Evolutionary conservation across 2,329 filamentous ascomycete species (phyloP).

Genomic region (Pseudogymnoascus sp.): DNA sequence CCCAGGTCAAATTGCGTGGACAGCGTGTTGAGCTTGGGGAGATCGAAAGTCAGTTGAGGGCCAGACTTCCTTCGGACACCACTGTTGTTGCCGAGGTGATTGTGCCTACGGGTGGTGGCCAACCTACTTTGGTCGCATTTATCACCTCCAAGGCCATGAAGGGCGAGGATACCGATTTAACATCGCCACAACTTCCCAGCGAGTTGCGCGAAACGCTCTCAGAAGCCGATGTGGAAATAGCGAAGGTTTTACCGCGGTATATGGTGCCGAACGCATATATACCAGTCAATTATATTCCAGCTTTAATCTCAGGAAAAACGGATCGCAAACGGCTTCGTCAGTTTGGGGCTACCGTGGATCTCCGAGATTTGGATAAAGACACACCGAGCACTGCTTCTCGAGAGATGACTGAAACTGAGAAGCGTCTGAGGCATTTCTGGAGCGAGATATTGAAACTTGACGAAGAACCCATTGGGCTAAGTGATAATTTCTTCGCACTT

Average conservation of each 20-base stretch:
- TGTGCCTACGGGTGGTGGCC: constrained; percentile 22
- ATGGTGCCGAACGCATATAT: constrained; percentile 31
- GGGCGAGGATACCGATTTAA: constrained; percentile 18
- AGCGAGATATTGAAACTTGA: constrained; percentile 11
- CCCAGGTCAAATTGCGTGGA: constrained; percentile 61
- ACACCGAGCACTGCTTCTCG: neutral
- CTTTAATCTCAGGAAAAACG: constrained; percentile 28
- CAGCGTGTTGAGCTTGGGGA: constrained; percentile 55
- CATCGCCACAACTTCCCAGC: constrained; percentile 6
- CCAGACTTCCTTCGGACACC: constrained; percentile 30
- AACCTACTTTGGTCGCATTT: constrained; percentile 31
- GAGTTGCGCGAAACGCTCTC: constrained; percentile 19
- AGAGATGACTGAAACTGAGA: constrained; percentile 7
- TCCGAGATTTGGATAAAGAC: constrained; percentile 17
- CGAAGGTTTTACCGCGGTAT: constrained; percentile 30
- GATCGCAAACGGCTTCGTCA: constrained; percentile 32
- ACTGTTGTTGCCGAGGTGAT: constrained; percentile 30
- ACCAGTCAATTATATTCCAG: constrained; percentile 26
- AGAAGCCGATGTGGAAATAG: constrained; percentile 14
- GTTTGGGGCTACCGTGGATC: constrained; percentile 14
- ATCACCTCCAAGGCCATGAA: constrained; percentile 19
- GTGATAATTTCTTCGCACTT: constrained; percentile 37
- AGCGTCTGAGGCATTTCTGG: constrained; percentile 10
- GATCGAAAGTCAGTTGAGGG: constrained; percentile 37
- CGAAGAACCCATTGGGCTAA: constrained; percentile 27